Evolutionary conservation across 768 basidiomycete genomes (phyloP).

Genomic region (Mycena vitilis): DNA sequence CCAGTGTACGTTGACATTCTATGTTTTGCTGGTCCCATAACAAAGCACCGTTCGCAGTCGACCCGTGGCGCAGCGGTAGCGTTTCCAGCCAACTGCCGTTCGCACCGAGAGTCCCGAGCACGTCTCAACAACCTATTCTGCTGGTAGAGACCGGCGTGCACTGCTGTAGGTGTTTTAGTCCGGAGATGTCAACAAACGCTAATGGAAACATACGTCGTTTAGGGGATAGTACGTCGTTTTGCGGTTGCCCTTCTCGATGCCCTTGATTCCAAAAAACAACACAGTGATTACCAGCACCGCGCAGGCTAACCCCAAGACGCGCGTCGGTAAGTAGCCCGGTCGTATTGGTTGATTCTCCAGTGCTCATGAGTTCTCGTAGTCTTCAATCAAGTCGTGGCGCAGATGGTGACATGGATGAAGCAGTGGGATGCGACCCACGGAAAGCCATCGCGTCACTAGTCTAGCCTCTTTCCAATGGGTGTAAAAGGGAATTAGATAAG

Average conservation of each 20-base stretch:
- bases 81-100: conserved; percentile 22
- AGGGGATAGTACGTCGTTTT: conserved; percentile 31
- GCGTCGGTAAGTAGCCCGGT: conserved; percentile 15
- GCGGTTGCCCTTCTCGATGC: not conserved
- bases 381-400: conserved; percentile 29
- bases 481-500: not conserved
- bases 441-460: not conserved
- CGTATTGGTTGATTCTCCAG: not conserved
- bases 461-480: not conserved
- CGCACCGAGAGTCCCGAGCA: conserved; percentile 23
- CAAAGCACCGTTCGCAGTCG: conserved; percentile 15
- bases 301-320: conserved; percentile 27
- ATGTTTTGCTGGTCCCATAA: not conserved
- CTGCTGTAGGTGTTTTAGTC: conserved; percentile 25
- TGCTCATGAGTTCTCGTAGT: conserved; percentile 10
- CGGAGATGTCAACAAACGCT: not conserved
- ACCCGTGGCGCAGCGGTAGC: conserved; percentile 26
- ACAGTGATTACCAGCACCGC: conserved; percentile 33
- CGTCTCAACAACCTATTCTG: conserved; percentile 25
- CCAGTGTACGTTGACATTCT: conserved; percentile 10
- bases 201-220: not conserved
- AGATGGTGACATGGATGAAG: conserved; percentile 32
- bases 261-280: not conserved
- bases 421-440: conserved; percentile 21
- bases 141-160: conserved; percentile 32